Evolutionary conservation across 345 rosid genomes (phyloP), one percentile per base, ranked within the genome.

Genomic region (Linum trigynum): DNA sequence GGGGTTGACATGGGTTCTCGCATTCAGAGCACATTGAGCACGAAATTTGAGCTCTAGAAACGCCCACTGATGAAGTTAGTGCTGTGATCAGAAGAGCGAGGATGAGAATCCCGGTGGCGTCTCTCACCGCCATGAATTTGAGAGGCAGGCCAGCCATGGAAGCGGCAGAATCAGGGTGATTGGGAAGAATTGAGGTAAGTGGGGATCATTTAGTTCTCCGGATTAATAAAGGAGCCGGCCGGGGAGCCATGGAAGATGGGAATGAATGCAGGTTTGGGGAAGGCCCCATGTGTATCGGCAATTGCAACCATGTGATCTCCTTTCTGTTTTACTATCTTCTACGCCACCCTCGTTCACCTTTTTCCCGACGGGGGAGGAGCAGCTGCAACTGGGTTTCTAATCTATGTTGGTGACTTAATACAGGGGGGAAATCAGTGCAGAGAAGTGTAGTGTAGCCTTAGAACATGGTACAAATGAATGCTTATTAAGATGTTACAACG

Each of bases 1-100:
- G 57, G 35, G 79, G 76, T 45, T 68, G 72, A 37, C 81, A 80
- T 11, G 83, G 81, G 41, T 72, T 77, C 3, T 72, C 75, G 23
- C 83, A 80, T 7, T 64, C 36, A 10, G 60, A 8, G 59, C 83
- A 80, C 77, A 72, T 70, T 55, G 72, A 58, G 71, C 81, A 80
- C 45, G 65, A 39, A n/a, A 70, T 45, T 65, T 77, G 79, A 35
- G 77, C 71, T 69, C 67, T 77, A 45, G 79, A 70, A 2, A 65
- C 51, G 15, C 32, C 32, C 32, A 23, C 32, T 23, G 72, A 55
- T 43, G 55, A 39, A 4, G 8, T 2, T 5, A 59, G 55, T 12
- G 70, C 12, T 5, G 65, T 16, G 37, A 50, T 9, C 4, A 51
- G 53, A 14, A 48, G 35, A 14, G 5, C 5, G 17, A 42, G 16